These are phyloP conservation scores for Cardamine chenopodiifolia DNA, from an alignment of 345 rosid species.

Conservation along the genomic window DNA sequence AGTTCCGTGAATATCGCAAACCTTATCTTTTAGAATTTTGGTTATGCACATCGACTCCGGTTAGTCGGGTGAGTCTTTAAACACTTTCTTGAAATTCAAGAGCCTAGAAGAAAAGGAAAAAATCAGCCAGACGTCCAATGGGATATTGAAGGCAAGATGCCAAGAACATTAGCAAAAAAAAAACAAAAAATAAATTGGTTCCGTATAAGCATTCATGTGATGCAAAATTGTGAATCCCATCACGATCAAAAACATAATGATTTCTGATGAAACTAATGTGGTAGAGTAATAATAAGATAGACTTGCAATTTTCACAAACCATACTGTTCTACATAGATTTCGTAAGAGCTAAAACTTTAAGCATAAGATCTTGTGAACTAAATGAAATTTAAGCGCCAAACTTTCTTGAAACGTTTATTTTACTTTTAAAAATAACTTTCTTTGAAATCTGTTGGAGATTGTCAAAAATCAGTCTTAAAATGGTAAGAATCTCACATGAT, in stretches of 20 bases:
- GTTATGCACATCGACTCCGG: not conserved
- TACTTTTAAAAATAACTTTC: not conserved
- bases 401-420: not conserved
- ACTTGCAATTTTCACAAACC: not conserved
- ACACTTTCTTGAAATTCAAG: not conserved
- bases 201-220: not conserved
- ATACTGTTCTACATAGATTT: not conserved
- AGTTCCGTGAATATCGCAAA: not conserved
- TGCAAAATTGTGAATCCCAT: conserved; percentile 1
- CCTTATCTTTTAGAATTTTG: not conserved
- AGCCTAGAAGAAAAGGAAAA: not conserved
- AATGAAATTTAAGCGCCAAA: not conserved
- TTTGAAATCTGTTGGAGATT: not conserved
- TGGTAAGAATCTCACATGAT: not conserved
- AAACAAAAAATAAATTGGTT: not conserved
- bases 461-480: not conserved
- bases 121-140: not conserved
- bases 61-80: not conserved
- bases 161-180: not conserved
- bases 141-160: not conserved
- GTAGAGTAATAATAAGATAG: not conserved
- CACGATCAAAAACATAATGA: not conserved
- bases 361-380: not conserved
- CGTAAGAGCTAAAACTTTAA: not conserved
- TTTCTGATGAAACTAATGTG: not conserved